Percentiles rank a stretch among this genome's conserved stretches.
Evolutionary conservation across 2,329 filamentous ascomycete genomes (phyloP).

Genomic region (Aspergillus texensis): DNA sequence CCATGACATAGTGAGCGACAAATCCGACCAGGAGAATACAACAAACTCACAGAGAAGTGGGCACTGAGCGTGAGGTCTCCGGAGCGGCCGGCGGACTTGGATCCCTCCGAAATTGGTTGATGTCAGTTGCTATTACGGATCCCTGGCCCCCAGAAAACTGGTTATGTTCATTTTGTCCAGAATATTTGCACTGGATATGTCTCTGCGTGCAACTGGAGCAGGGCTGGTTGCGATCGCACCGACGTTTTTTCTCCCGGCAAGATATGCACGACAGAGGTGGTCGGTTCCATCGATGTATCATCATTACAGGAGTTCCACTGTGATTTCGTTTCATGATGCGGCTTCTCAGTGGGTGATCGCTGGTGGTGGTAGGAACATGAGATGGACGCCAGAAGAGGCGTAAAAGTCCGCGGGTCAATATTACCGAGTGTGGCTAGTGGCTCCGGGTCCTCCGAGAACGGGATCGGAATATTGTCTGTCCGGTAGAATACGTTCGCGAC

Average conservation of each 20-base stretch:
- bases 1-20: background rate
- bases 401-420: background rate
- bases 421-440: background rate
- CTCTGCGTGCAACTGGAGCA: slow-evolving; percentile 25
- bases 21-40: background rate
- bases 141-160: too few species aligned
- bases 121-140: background rate
- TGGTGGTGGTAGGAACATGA: background rate
- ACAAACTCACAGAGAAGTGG: background rate
- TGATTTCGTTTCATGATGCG: background rate
- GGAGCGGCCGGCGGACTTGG: too few species aligned
- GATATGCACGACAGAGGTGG: slow-evolving; percentile 21
- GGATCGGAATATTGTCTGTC: too few species aligned
- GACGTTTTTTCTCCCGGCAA: slow-evolving; percentile 27
- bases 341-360: background rate
- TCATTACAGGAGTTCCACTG: background rate
- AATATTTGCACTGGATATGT: slow-evolving; percentile 23
- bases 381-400: background rate
- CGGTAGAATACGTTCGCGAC: too few species aligned
- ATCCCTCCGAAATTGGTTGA: accelerated
- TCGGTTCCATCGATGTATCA: slow-evolving; percentile 8
- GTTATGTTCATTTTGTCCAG: background rate
- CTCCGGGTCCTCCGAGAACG: background rate
- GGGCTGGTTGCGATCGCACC: slow-evolving; percentile 25
- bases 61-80: background rate